Evolutionary conservation across 2,329 filamentous ascomycete genomes (phyloP).

Genomic region (Didymosphaeria variabile): DNA sequence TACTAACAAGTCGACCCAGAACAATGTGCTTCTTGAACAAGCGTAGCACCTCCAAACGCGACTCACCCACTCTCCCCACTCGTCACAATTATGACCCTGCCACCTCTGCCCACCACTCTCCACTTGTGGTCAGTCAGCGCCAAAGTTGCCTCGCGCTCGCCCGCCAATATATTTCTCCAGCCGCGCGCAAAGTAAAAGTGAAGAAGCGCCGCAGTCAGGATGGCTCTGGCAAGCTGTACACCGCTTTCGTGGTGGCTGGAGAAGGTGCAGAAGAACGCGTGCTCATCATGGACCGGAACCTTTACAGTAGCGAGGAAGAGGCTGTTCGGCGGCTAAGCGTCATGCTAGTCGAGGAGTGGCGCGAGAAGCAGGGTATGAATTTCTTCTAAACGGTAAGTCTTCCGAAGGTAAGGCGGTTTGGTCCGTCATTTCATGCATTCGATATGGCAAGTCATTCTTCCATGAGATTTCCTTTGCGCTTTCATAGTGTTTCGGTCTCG

Average conservation of each 20-base stretch:
- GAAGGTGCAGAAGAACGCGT: not conserved
- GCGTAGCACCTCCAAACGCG: not conserved
- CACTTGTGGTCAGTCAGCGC: not conserved
- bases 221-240: not conserved
- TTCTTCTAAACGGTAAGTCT: not conserved
- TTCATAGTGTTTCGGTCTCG: too few relatives aligned
- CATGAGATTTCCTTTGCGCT: too few relatives aligned
- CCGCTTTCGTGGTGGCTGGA: not conserved
- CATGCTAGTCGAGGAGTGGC: not conserved
- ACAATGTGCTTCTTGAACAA: too few relatives aligned
- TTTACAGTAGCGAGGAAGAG: not conserved
- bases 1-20: too few relatives aligned
- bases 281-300: not conserved
- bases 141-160: not conserved
- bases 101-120: not conserved
- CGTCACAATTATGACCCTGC: not conserved
- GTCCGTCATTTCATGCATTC: too few relatives aligned
- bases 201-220: not conserved
- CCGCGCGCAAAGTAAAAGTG: not conserved
- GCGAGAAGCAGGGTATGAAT: not conserved
- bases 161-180: not conserved
- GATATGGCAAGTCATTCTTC: too few relatives aligned
- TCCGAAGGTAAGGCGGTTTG: too few relatives aligned
- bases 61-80: not conserved
- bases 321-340: not conserved